Percentiles rank a stretch among this genome's conserved stretches.
These are phyloP conservation scores for Tylopilus felleus DNA, from an alignment of 768 basidiomycete genomes.

Conservation along the genomic window DNA sequence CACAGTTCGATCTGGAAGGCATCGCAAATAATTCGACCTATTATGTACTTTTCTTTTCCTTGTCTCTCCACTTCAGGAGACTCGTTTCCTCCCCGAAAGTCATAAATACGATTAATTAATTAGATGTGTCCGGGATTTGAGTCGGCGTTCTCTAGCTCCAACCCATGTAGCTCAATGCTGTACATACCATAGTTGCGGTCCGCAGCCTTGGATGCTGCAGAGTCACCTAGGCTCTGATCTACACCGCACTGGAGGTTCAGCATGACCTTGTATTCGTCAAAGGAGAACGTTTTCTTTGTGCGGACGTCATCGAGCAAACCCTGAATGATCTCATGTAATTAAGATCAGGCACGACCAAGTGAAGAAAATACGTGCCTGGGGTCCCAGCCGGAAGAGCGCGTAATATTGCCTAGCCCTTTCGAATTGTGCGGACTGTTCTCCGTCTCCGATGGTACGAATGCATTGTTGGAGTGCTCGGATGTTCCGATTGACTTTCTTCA, in stretches of 20 bases:
- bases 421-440: conserved; percentile 62
- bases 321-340: conserved; percentile 37
- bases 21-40: neutral
- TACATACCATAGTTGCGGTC: conserved; percentile 84
- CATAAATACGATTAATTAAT: conserved; percentile 12
- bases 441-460: conserved; percentile 70
- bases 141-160: conserved; percentile 57
- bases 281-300: conserved; percentile 61
- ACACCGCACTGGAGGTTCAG: conserved; percentile 87
- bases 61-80: neutral
- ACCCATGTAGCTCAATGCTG: conserved; percentile 83
- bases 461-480: conserved; percentile 91
- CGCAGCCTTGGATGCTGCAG: conserved; percentile 46
- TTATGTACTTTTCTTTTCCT: neutral
- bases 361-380: conserved; percentile 53
- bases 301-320: conserved; percentile 74
- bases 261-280: conserved; percentile 93
- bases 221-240: conserved; percentile 54
- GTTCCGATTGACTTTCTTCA: conserved; percentile 85
- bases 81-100: neutral
- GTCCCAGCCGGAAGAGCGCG: conserved; percentile 67
- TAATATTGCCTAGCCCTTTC: conserved; percentile 79
- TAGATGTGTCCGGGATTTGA: conserved; percentile 26
- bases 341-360: neutral
- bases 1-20: neutral